Base-by-base conservation (phyloP, 2,329 filamentous ascomycete species). In the Apiospora malaysiana region DNA sequence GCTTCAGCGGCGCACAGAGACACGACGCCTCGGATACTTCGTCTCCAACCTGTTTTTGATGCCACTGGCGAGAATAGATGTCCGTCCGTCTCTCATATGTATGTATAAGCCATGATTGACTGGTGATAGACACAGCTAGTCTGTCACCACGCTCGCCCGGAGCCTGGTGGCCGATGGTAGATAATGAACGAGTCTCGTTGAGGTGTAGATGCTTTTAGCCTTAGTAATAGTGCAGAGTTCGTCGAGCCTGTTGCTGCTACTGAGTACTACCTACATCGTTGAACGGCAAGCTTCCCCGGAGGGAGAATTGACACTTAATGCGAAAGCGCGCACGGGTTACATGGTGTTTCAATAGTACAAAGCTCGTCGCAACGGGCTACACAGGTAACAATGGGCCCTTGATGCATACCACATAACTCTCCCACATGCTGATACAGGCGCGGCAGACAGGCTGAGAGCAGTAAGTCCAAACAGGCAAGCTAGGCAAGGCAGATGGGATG, bases 281-380 rank as follows among this genome's bases (percentile, higher is more conserved):
- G 56, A 21, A 40, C 56, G 56, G 56, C 32, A 63, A 63, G 27
- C 56, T 63, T 63, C 56, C 56, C 56, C 56, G 56, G 56, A 63
- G 51, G 42, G 51, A 37, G 25, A 37, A 40, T 40, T 40, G 56
- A 40, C 27, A 40, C 56, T 63, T n/a, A 63, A 63, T 63, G 56
- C 32, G 32, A 63, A 40, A 40, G 32, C 56, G 27, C 51, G 56
- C 56, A 63, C 56, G 56, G 56, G 56, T 63, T 63, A 63, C 56
- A 63, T 63, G 56, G 56, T 63, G 56, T 63, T 63, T 63, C 56
- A 63, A 63, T 63, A 63, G 56, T 63, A 63, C 56, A 63, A 18
- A 63, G 56, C 32, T 40, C 56, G 56, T 63, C 56, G 56, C 56
- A 63, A 63, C 56, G 56, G 56, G 56, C 56, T 59, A 59, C 51